Conservation (phyloP, 2,329 filamentous ascomycete genomes). For the Whalleya microplaca region DNA sequence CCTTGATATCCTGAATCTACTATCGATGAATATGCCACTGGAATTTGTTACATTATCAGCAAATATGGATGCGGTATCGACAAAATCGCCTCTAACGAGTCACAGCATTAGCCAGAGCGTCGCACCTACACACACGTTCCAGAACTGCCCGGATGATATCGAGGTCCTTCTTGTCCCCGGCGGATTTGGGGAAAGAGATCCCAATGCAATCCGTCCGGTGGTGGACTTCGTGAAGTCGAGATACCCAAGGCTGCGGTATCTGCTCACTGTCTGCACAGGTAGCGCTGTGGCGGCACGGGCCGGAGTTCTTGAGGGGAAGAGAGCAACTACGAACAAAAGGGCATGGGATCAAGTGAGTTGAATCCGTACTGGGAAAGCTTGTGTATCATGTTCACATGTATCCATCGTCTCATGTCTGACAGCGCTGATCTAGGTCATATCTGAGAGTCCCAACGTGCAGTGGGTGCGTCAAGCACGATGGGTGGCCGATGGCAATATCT, state of each 20-base stretch:
- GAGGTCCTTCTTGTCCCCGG: conserved; percentile 32
- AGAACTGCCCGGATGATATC: conserved; percentile 18
- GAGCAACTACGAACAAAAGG: conserved; percentile 29
- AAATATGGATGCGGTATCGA: no score
- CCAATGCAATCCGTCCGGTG: conserved; percentile 28
- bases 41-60: no score
- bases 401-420: no score
- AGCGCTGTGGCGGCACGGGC: conserved; percentile 26
- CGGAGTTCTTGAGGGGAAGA: conserved; percentile 19
- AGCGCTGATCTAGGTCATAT: no score
- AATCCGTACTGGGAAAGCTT: background rate
- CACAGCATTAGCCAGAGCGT: conserved; percentile 21
- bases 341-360: conserved; percentile 24
- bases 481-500: conserved; percentile 29
- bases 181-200: conserved; percentile 23
- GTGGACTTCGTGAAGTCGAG: conserved; percentile 19
- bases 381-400: no score
- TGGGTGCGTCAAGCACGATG: conserved; percentile 30
- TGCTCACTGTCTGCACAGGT: conserved; percentile 29
- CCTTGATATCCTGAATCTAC: conserved; percentile 32
- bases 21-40: conserved; percentile 15
- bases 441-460: conserved; percentile 5
- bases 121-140: conserved; percentile 31
- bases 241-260: conserved; percentile 16
- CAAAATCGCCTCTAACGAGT: no score